These are phyloP conservation scores for Grosmannia clavigera DNA, from an alignment of 2,329 filamentous ascomycete species.

Conservation along the genomic window DNA sequence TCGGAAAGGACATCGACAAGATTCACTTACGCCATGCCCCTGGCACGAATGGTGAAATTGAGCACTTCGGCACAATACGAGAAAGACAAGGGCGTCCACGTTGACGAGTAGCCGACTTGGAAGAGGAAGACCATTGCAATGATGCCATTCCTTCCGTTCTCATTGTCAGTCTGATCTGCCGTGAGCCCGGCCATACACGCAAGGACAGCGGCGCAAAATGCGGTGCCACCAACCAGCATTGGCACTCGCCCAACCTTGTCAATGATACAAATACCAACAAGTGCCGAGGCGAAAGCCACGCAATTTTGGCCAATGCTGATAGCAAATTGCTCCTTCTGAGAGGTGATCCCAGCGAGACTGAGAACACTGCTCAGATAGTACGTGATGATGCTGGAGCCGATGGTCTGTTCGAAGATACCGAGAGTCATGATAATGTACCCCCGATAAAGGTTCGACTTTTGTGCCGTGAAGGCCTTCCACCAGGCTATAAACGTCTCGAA, in stretches of 20 bases:
- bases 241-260: slow-evolving; percentile 10
- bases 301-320: slow-evolving; percentile 22
- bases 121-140: slow-evolving; percentile 6
- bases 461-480: background rate
- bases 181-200: slow-evolving; percentile 5
- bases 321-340: slow-evolving; percentile 32
- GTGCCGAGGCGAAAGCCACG: slow-evolving; percentile 1
- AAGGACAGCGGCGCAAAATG: slow-evolving; percentile 2
- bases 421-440: slow-evolving; percentile 11
- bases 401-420: slow-evolving; percentile 32
- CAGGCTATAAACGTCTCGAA: background rate
- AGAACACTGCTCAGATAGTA: slow-evolving; percentile 40
- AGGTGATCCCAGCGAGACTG: slow-evolving; percentile 36
- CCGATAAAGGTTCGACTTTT: background rate
- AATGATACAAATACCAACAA: slow-evolving; percentile 5
- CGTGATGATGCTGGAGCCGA: slow-evolving; percentile 26
- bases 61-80: slow-evolving; percentile 3
- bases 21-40: slow-evolving; percentile 5
- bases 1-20: too few species aligned
- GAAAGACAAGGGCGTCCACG: slow-evolving; percentile 4
- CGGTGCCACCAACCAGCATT: slow-evolving; percentile 12
- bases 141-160: slow-evolving; percentile 1
- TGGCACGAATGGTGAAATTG: slow-evolving; percentile 5
- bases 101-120: slow-evolving; percentile 3
- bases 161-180: background rate